Base-by-base conservation (phyloP, 1,139 yeast genomes). In the Lodderomyces metapsilosis region DNA sequence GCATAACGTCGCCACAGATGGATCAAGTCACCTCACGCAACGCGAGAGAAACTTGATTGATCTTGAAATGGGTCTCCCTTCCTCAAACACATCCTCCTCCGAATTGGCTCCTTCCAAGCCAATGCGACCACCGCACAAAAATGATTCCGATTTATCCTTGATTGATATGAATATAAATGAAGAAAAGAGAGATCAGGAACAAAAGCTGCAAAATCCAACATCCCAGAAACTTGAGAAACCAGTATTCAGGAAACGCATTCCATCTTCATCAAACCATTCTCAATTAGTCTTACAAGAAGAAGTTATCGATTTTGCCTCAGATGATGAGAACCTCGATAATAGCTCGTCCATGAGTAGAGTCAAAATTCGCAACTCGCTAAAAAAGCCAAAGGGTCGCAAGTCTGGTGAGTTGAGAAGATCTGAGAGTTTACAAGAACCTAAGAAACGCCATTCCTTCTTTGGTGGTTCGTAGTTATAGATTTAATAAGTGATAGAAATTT, bases 291-390 rank as follows among this genome's bases (percentile, higher is more conserved):
- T 71, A 33, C 67, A 68, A 49, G 76, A 73, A 50, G 75, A 73
- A 46, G 73, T 71, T 6, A 65, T 73, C 37, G 77, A 73, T 48
- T 73, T 71, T 61, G 77, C 73, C 1, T 68, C 75, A 4, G 78
- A 73, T 50, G 77, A 73, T 49, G 78, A 73, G 45, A 66, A 66
- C 43, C 70, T 72, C 1, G 68, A 59, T 5, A 60, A 66, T 43
- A 61, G 61, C 15, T 66, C 73, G 1, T 54, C 57, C 32, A 68
- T 73, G 76, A 72, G 58, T 50, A 53, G 78, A 28, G 51, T 73
- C 27, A 62, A 74, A 4, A 72, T 73, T 36, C 53, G 78, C 40
- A 63, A 64, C 37, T 68, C 76, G 3, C 59, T 73, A 40, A 67
- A 59, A 52, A 64, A 62, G 38, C 62, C 65, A 17, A 66, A 64